phyloP scores from a whole-genome alignment of 2,329 filamentous ascomycete genomes.

The Chaetomiaceae sp. region DNA sequence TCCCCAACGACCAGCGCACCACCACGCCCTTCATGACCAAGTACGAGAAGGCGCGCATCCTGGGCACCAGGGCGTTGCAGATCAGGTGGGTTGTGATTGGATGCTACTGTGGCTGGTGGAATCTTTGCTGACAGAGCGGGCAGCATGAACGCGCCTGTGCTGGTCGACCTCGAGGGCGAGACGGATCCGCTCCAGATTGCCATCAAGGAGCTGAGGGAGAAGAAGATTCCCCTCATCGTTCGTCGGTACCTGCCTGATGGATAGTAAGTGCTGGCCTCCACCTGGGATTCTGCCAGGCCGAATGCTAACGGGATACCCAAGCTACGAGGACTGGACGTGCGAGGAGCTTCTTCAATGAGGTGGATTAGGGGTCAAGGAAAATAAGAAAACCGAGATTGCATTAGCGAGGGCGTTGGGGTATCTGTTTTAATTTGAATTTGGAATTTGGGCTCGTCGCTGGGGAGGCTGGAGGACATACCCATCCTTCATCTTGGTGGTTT shows the following conservation, averaged over 20 bases:
- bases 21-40: constrained; percentile 99
- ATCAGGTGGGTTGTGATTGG: constrained; percentile 66
- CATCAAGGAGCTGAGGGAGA: constrained; percentile 93
- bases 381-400: constrained; percentile 24
- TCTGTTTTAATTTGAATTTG: constrained; percentile 13
- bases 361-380: background rate
- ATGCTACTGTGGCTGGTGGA: background rate
- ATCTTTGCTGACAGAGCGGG: constrained; percentile 1
- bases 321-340: constrained; percentile 99
- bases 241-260: constrained; percentile 94
- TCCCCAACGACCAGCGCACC: constrained; percentile 77
- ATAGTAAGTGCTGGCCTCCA: constrained; percentile 59
- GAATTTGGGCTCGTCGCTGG: no score
- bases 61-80: constrained; percentile 89
- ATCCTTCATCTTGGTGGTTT: no score
- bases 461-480: no score
- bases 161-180: constrained; percentile 95
- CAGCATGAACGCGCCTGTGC: constrained; percentile 95
- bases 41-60: constrained; percentile 89
- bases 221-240: constrained; percentile 96
- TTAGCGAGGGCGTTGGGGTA: constrained; percentile 31
- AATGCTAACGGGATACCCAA: constrained; percentile 31
- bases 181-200: constrained; percentile 97
- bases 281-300: background rate
- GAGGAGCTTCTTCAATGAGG: constrained; percentile 74